phyloP scores from a whole-genome alignment of 2,329 filamentous ascomycete species.

The Epichloe sibirici region DNA sequence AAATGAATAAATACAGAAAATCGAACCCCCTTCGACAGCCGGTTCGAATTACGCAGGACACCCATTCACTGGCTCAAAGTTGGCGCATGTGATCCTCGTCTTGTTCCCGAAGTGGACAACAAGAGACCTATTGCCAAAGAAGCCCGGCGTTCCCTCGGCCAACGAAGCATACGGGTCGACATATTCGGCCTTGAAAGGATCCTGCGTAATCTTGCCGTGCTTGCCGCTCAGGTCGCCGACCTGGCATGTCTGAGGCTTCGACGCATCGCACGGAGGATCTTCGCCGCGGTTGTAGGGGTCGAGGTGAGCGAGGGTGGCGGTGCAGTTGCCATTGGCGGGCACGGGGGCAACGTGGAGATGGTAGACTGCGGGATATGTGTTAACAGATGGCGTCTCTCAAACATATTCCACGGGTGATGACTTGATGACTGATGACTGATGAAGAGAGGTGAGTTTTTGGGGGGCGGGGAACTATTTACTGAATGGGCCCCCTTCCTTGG shows the following conservation, averaged over 20 bases:
- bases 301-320: slow-evolving; percentile 51
- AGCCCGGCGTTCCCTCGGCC: slow-evolving; percentile 35
- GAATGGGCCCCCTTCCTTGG: slow-evolving; percentile 45
- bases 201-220: slow-evolving; percentile 45
- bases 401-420: too few relatives aligned
- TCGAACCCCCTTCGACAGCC: background rate
- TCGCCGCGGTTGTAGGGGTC: slow-evolving; percentile 59
- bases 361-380: slow-evolving; percentile 38
- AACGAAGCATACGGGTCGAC: slow-evolving; percentile 47
- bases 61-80: slow-evolving; percentile 31
- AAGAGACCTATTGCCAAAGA: slow-evolving; percentile 53
- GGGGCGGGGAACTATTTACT: slow-evolving; percentile 29
- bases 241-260: slow-evolving; percentile 52
- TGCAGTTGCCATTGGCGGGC: slow-evolving; percentile 58
- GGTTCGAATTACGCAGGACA: background rate
- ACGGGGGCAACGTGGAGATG: slow-evolving; percentile 59
- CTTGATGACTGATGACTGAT: too few relatives aligned
- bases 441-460: background rate
- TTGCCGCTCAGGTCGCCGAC: slow-evolving; percentile 69
- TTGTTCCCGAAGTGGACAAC: slow-evolving; percentile 53
- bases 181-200: slow-evolving; percentile 38
- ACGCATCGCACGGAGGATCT: slow-evolving; percentile 44
- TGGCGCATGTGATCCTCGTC: slow-evolving; percentile 53
- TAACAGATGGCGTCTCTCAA: background rate
- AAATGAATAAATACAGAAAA: background rate